Evolutionary conservation across 2,329 filamentous ascomycete genomes (phyloP), one percentile per base, ranked within the genome.

Genomic region (Westerdykella aurantiaca): DNA sequence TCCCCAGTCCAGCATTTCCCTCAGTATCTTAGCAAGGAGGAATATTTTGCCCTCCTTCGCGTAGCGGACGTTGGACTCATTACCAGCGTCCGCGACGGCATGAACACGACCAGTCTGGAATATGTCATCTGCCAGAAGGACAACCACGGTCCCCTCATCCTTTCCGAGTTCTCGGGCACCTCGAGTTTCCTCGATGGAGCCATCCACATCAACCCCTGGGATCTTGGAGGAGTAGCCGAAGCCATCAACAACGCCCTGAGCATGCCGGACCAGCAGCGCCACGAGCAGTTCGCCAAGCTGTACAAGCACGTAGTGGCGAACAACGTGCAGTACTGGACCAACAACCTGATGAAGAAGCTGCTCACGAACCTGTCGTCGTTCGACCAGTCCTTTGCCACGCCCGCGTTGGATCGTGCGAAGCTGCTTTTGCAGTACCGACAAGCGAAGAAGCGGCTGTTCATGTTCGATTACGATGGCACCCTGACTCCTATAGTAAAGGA

Each of bases 381-480:
- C 57, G 84, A 85, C 52, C 82, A 85, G 47, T 79, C 82, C 10
- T 80, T 85, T 45, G 80, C 84, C 3, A 97, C 91, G 1, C 91
- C 91, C 0, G 77, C 85, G 1, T 79, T 97, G 16, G 89, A 97
- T 63, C 82, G 83, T 31, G 75, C 81, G 3, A 75, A 81, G 49
- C 69, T 96, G 52, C 73, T 95, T 31, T 72, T 77, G 43, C 83
- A 83, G 47, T 97, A 96, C 68, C 80, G 82, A 47, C 73, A 78
- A 33, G 82, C 88, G 3, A 79, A 79, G 49, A 88, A 86, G 69
- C 82, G 93, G 10, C 75, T 98, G 3, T 95, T 97, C 73, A 91
- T 98, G 87, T 96, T 97, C 63, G 93, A 98, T 70, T 98, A 98
- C 60, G 93, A 98, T 64, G 93, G 93, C 38, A 98, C 93, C 0